Percentiles rank a stretch among this genome's conserved stretches.
phyloP scores from a whole-genome alignment of 2,329 filamentous ascomycete species.

The Fusarium udum region DNA sequence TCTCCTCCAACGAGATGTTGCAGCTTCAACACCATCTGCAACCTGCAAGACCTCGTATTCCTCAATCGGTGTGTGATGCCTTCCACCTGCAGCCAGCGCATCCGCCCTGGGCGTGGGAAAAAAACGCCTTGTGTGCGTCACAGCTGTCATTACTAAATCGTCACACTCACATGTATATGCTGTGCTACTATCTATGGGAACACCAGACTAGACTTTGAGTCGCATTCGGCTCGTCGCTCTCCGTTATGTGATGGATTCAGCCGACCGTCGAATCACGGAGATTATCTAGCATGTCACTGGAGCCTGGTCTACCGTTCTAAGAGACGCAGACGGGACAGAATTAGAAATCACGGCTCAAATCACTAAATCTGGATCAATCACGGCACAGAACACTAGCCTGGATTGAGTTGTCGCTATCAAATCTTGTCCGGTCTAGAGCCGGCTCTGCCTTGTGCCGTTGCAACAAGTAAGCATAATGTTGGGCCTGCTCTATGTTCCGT shows the following conservation, averaged over 20 bases:
- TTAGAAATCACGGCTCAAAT: constrained; percentile 10
- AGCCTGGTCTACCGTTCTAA: not conserved
- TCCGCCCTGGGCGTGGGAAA: not conserved
- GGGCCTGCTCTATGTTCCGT: not conserved
- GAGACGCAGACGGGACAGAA: not conserved
- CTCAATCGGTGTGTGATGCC: constrained; percentile 29
- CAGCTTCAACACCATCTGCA: constrained; percentile 12
- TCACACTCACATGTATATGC: not conserved
- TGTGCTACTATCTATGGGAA: not conserved
- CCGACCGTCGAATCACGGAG: constrained; percentile 25
- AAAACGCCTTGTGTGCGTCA: constrained; percentile 26
- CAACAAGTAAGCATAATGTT: constrained; percentile 30
- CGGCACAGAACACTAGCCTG: not conserved
- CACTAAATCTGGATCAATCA: not conserved
- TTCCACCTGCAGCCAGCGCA: constrained; percentile 17
- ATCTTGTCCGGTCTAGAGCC: not conserved
- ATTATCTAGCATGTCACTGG: constrained; percentile 5
- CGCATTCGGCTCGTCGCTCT: constrained; percentile 1
- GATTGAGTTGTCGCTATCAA: not conserved
- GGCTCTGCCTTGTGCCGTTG: not conserved
- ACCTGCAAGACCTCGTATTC: constrained; percentile 26
- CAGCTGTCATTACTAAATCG: not conserved
- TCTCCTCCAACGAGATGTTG: constrained; percentile 29
- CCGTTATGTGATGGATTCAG: constrained; percentile 2
- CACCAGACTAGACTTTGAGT: not conserved